Evolutionary conservation across 768 basidiomycete species (phyloP).

Genomic region (Calocybe indica): DNA sequence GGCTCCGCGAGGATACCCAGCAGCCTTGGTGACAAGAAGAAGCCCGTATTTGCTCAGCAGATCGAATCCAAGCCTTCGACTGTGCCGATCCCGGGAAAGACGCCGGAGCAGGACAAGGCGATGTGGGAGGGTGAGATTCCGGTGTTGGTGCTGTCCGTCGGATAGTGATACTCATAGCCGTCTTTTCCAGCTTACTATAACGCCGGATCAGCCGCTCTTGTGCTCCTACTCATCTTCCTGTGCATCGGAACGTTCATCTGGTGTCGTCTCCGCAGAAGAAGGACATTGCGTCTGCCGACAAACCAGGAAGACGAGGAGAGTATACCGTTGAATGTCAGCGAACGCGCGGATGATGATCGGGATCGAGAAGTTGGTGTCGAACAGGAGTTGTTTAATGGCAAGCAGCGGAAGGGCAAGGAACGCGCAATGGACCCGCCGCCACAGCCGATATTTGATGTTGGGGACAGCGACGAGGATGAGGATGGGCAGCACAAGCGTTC

Average conservation of each 20-base stretch:
- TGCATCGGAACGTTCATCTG: slow-evolving; percentile 74
- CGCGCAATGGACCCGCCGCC: slow-evolving; percentile 27
- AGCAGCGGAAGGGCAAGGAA: slow-evolving; percentile 42
- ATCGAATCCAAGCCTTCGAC: slow-evolving; percentile 29
- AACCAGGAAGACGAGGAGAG: slow-evolving; percentile 51
- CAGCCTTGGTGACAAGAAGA: slow-evolving; percentile 65
- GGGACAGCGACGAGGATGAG: slow-evolving; percentile 48
- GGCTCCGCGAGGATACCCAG: slow-evolving; percentile 80
- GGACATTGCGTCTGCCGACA: slow-evolving; percentile 34
- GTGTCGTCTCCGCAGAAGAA: slow-evolving; percentile 54
- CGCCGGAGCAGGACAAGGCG: slow-evolving; percentile 73
- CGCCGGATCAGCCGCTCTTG: slow-evolving; percentile 81
- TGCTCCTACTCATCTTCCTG: slow-evolving; percentile 66
- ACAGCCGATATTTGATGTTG: slow-evolving; percentile 51
- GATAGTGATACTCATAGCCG: slow-evolving; percentile 3
- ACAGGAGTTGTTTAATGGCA: slow-evolving; percentile 21
- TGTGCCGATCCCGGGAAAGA: slow-evolving; percentile 42
- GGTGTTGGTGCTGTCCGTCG: not conserved
- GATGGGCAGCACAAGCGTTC: slow-evolving; percentile 20
- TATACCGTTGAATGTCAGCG: slow-evolving; percentile 54
- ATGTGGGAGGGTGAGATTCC: slow-evolving; percentile 78
- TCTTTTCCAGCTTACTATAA: slow-evolving; percentile 82
- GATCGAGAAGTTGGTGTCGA: slow-evolving; percentile 21
- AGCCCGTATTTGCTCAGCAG: slow-evolving; percentile 55
- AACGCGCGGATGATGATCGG: slow-evolving; percentile 39